phyloP scores from a whole-genome alignment of 2,329 filamentous ascomycete species.

The Incumbomyces lentus region DNA sequence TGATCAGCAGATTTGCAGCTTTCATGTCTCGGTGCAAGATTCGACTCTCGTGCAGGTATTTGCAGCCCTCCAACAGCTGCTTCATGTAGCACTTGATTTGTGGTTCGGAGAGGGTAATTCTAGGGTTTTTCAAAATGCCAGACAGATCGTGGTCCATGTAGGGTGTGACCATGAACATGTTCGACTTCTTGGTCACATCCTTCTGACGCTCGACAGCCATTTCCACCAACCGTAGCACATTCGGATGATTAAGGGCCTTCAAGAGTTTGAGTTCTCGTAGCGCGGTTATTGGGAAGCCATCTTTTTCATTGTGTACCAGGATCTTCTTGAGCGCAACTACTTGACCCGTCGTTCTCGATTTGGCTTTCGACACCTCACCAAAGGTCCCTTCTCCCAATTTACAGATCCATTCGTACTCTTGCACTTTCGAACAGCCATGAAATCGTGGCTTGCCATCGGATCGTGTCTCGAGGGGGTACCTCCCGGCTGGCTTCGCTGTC shows the following conservation, averaged over 20 bases:
- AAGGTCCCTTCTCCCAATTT: constrained; percentile 87
- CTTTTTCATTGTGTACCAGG: constrained; percentile 98
- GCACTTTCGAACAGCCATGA: constrained; percentile 60
- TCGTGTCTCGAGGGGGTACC: constrained; percentile 35
- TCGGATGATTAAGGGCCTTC: constrained; percentile 85
- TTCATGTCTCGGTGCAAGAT: constrained; percentile 99
- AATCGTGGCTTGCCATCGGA: constrained; percentile 50
- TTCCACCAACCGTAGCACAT: constrained; percentile 78
- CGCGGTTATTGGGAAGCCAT: constrained; percentile 98
- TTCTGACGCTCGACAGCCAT: constrained; percentile 82
- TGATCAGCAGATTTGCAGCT: constrained; percentile 92
- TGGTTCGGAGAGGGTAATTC: constrained; percentile 72
- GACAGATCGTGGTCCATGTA: constrained; percentile 99
- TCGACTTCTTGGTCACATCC: constrained; percentile 66
- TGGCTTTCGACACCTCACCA: constrained; percentile 85
- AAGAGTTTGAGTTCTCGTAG: constrained; percentile 95
- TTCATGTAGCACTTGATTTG: constrained; percentile 98
- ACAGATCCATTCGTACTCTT: constrained; percentile 27
- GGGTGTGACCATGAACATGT: constrained; percentile 97
- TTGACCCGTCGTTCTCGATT: constrained; percentile 61
- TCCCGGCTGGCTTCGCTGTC: constrained; percentile 4
- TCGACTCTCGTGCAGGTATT: constrained; percentile 78
- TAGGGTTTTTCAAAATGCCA: constrained; percentile 87
- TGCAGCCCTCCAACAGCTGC: constrained; percentile 79
- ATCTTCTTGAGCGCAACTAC: constrained; percentile 95